Evolutionary conservation across 345 rosid genomes (phyloP), one percentile per base, ranked within the genome.

Genomic region (Moricandia arvensis): DNA sequence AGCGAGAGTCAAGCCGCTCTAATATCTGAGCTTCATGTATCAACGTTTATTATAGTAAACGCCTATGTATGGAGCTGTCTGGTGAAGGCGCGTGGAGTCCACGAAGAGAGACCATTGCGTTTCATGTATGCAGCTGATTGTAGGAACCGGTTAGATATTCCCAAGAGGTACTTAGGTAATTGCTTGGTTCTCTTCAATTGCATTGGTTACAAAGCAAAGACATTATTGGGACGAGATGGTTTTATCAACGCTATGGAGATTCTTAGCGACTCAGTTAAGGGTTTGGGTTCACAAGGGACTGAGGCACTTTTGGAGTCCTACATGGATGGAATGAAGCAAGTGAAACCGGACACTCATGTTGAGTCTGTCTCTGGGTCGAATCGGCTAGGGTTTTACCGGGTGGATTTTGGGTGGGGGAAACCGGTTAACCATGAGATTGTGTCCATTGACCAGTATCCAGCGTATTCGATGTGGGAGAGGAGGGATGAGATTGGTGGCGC

Each of bases 111-210:
- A 51, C 27, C 4, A 1, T 69, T 86, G 15, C 0, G 13, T 26
- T 57, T 57, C 61, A 57, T 24, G 61, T 57, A 57, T 7, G 16
- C 61, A 11, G 62, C 69, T 5, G 82, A 83, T 59, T 76, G 51
- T 24, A 78, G 86, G 33, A 6, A 17, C 17, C 78, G 79, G n/a
- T 65, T 79, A 55, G 67, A 79, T 21, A 7, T 79, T 6, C 79
- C 82, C 0, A 11, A 7, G 6, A 79, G 58, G 4, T 83, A 83
- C 30, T 81, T 83, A 3, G 86, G 88, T 13, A 83, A 74, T 26
- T 83, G 79, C 8, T 29, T 69, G 7, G 8, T 15, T 13, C 13
- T 4, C 10, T 8, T 65, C 5, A 33, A n/a, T 63, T 73, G 69
- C 69, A 3, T 17, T 59, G 59, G 74, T 2, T 6, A 49, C 6